Percentiles rank a stretch among this genome's conserved stretches.
phyloP scores from a whole-genome alignment of 2,329 filamentous ascomycete genomes.

The Botrytis paeoniae region DNA sequence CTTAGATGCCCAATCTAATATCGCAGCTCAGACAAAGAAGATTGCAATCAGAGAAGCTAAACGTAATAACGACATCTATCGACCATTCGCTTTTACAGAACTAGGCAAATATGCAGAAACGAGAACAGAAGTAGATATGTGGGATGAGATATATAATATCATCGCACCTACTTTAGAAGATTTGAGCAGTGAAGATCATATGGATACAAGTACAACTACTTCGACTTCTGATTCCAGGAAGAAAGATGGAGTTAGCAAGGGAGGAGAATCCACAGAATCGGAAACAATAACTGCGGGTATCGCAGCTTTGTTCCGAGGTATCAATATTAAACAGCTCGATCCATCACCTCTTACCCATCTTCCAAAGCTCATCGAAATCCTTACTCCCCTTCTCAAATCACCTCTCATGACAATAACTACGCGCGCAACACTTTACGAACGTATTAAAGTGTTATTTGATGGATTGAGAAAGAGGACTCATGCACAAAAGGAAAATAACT shows the following conservation, averaged over 20 bases:
- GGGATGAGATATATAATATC: slow-evolving; percentile 62
- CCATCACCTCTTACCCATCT: slow-evolving; percentile 32
- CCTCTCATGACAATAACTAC: slow-evolving; percentile 35
- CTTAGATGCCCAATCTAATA: slow-evolving; percentile 50
- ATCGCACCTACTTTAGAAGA: slow-evolving; percentile 62
- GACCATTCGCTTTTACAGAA: slow-evolving; percentile 68
- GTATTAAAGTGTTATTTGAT: slow-evolving; percentile 34
- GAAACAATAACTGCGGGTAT: slow-evolving; percentile 36
- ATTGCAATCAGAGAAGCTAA: slow-evolving; percentile 84
- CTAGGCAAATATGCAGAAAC: slow-evolving; percentile 71
- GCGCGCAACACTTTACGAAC: slow-evolving; percentile 35
- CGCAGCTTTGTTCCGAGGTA: slow-evolving; percentile 35
- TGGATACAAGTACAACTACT: slow-evolving; percentile 53
- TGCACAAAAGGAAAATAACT: slow-evolving; percentile 24
- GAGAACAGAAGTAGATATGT: slow-evolving; percentile 67
- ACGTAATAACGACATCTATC: slow-evolving; percentile 82
- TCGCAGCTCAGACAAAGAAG: slow-evolving; percentile 70
- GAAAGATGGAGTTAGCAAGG: slow-evolving; percentile 31
- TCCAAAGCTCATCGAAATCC: slow-evolving; percentile 30
- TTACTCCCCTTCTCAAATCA: slow-evolving; percentile 30
- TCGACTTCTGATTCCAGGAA: neutral
- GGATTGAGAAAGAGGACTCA: slow-evolving; percentile 32
- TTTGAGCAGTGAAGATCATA: slow-evolving; percentile 38
- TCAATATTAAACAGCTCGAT: slow-evolving; percentile 33
- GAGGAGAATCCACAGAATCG: slow-evolving; percentile 31